These are phyloP conservation scores for Lichtheimia ramosa DNA, from an alignment of 371 early-diverging fungal genomes.

Conservation along the genomic window DNA sequence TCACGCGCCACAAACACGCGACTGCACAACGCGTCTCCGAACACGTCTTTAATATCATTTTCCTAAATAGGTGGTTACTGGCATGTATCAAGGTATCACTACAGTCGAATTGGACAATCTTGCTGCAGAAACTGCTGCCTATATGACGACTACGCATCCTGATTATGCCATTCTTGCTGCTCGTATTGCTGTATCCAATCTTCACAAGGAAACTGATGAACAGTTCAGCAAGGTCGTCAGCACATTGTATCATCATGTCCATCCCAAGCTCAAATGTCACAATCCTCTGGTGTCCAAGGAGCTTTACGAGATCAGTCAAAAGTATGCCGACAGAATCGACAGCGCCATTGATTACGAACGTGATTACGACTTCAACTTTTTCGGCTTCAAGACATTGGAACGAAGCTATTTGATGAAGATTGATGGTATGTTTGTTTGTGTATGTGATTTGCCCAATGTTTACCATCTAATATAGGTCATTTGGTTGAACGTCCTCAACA, in stretches of 20 bases:
- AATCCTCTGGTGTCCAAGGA: slow-evolving; percentile 79
- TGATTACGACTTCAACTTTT: slow-evolving; percentile 94
- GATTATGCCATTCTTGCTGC: slow-evolving; percentile 93
- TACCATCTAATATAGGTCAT: slow-evolving; percentile 7
- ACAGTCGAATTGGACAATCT: slow-evolving; percentile 89
- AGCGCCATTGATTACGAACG: slow-evolving; percentile 91
- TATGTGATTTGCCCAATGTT: background rate
- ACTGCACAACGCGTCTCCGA: too few species aligned
- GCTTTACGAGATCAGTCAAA: slow-evolving; percentile 60
- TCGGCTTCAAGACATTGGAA: slow-evolving; percentile 95
- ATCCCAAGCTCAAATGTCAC: slow-evolving; percentile 78
- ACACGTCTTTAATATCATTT: background rate
- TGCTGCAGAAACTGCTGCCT: slow-evolving; percentile 90
- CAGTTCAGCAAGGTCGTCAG: slow-evolving; percentile 63
- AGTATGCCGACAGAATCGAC: slow-evolving; percentile 78
- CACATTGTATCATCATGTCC: slow-evolving; percentile 71
- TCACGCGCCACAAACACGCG: too few species aligned
- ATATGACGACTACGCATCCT: slow-evolving; percentile 90
- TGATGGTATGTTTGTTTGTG: slow-evolving; percentile 46
- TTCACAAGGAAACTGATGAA: slow-evolving; percentile 91
- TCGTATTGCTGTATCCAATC: slow-evolving; percentile 86
- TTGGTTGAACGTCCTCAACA: slow-evolving; percentile 95
- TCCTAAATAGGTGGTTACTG: slow-evolving; percentile 60
- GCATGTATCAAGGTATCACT: slow-evolving; percentile 90
- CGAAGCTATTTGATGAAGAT: slow-evolving; percentile 89